Base-by-base conservation (phyloP, 805 yeast genomes). In the Sporopachydermia quercuum region DNA sequence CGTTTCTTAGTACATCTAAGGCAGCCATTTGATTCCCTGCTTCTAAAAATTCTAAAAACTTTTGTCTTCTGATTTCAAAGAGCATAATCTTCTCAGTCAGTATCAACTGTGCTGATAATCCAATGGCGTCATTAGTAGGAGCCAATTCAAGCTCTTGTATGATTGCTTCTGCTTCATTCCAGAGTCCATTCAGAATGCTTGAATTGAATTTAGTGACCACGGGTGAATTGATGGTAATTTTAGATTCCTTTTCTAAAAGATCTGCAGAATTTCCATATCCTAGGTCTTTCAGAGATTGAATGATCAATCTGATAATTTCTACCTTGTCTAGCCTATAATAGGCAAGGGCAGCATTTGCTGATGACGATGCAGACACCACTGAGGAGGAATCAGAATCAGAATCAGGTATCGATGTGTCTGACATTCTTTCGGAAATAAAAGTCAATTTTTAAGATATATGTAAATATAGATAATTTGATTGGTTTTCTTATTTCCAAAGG, bases 211-310 rank as follows among this genome's bases (percentile, higher is more conserved):
- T 46, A 18, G 58, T 60, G 18, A 71, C 67, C 3, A 55, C 57
- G 4, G 61, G 58, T 1, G 71, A 58, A 44, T 70, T 74, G 23
- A 59, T 46, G 4, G 49, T 38, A 18, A 46, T 49, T 15, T 47
- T 45, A 4, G 58, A 49, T 47, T 70, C 74, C 3, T 51, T 43
- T 42, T 65, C 66, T 34, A 74, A 52, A 3, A 46, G 40, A 3
- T 52, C 43, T 0, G 73, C 66, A 0, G 71, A 51, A 2, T 54
- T 46, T 3, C 49, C 41, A 47, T 66, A 71, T 3, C 76, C 76
- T 42, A 74, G 44, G 42, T 71, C 77, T 30, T 57, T 55, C 38
- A 74, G 50, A 1, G 74, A 55, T 45, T 72, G 76, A 30, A 72
- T 64, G 34, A 74, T 50, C 18, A 74, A 53, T 38, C 72, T 61